Percentiles rank a stretch among this genome's conserved stretches.
These are phyloP conservation scores for Teunomyces stri DNA, from an alignment of 805 yeast genomes.

Conservation along the genomic window DNA sequence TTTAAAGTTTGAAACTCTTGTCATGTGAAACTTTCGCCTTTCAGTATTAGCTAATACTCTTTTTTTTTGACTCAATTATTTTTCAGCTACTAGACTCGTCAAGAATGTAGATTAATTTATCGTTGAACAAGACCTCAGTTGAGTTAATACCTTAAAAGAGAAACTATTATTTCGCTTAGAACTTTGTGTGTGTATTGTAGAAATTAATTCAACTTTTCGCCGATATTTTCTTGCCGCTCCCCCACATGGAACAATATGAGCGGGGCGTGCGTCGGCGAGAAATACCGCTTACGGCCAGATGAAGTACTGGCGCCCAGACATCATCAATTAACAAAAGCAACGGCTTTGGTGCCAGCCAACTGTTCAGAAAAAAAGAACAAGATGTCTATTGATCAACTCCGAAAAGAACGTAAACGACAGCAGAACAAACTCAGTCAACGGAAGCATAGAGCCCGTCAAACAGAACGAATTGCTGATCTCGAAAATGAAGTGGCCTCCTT, in stretches of 20 bases:
- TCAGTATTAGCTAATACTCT: no score
- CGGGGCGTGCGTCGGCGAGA: slow-evolving; percentile 1
- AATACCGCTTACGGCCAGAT: background rate
- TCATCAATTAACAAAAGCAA: background rate
- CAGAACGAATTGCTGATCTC: background rate
- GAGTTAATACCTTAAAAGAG: background rate
- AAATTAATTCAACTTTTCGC: background rate
- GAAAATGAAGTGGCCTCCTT: background rate
- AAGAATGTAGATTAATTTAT: background rate
- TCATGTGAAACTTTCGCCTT: background rate
- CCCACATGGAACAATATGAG: slow-evolving; percentile 1
- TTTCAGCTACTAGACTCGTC: background rate
- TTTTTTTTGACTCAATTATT: background rate
- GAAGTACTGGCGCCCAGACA: background rate
- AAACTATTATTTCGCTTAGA: background rate
- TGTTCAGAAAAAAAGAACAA: background rate
- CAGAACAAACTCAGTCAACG: slow-evolving; percentile 3
- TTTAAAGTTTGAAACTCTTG: background rate
- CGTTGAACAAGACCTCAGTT: background rate
- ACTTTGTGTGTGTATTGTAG: background rate
- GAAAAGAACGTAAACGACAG: slow-evolving; percentile 3
- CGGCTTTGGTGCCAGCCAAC: background rate
- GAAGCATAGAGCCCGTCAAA: slow-evolving; percentile 1
- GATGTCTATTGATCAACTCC: background rate
- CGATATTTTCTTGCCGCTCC: background rate